phyloP scores from a whole-genome alignment of 768 basidiomycete species.

The Baorangia bicolor region DNA sequence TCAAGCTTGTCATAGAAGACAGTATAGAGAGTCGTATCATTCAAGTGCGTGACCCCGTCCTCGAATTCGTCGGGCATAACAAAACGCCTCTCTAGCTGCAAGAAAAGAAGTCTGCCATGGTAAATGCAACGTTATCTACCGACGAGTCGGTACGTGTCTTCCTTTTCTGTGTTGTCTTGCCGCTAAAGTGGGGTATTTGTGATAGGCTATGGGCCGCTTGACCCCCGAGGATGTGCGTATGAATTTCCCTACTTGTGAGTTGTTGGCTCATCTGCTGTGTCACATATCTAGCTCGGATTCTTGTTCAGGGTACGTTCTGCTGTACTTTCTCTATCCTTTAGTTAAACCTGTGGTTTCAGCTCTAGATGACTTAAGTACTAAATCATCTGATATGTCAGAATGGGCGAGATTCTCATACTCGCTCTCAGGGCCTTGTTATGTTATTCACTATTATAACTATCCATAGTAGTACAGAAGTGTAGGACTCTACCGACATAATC shows the following conservation, averaged over 20 bases:
- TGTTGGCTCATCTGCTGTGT: conserved; percentile 4
- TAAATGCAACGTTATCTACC: conserved; percentile 79
- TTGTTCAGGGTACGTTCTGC: conserved; percentile 43
- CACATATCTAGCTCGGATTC: conserved; percentile 38
- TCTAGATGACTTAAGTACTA: conserved; percentile 10
- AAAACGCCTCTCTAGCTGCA: conserved; percentile 56
- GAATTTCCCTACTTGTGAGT: background rate
- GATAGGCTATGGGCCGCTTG: conserved; percentile 86
- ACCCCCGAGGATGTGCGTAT: conserved; percentile 75
- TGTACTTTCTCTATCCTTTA: background rate
- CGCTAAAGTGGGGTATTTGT: conserved; percentile 5
- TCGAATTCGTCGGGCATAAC: background rate
- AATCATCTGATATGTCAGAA: background rate
- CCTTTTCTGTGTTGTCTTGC: conserved; percentile 1
- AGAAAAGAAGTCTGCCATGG: conserved; percentile 96
- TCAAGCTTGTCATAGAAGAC: conserved; percentile 93
- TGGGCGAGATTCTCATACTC: background rate
- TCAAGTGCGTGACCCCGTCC: conserved; percentile 48
- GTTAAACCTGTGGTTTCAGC: conserved; percentile 9
- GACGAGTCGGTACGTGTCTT: conserved; percentile 65
- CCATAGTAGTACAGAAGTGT: too few species aligned
- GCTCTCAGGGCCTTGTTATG: background rate
- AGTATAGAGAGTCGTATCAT: conserved; percentile 95
- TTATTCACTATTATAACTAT: background rate
- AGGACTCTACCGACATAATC: too few species aligned